These are phyloP conservation scores for Phoma sp. DNA, from an alignment of 2,329 filamentous ascomycete species.

Conservation along the genomic window DNA sequence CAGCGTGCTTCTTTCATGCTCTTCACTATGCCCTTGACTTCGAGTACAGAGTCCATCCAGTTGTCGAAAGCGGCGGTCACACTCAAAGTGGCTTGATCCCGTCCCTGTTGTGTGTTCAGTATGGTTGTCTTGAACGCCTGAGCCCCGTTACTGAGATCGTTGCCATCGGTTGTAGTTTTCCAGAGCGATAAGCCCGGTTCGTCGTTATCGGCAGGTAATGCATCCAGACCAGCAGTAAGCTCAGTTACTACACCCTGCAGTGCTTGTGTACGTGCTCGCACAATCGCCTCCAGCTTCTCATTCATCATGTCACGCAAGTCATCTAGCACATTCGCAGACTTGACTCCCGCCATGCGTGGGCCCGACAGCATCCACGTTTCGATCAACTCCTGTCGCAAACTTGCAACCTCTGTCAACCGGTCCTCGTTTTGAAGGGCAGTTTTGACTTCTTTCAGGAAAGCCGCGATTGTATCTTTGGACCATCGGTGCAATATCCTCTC, in stretches of 20 bases:
- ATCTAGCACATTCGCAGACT: conserved; percentile 73
- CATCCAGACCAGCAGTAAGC: conserved; percentile 66
- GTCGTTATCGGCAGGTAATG: conserved; percentile 45
- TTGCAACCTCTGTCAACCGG: conserved; percentile 73
- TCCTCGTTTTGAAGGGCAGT: conserved; percentile 65
- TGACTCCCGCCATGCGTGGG: conserved; percentile 69
- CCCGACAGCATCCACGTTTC: conserved; percentile 78
- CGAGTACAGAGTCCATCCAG: conserved; percentile 78
- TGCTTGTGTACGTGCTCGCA: conserved; percentile 69
- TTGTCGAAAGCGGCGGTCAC: conserved; percentile 70
- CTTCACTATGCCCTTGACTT: conserved; percentile 68
- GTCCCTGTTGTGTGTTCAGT: conserved; percentile 73
- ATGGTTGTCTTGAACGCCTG: conserved; percentile 73
- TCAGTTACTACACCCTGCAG: conserved; percentile 71
- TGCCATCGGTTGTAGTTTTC: conserved; percentile 69
- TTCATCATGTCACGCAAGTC: conserved; percentile 74
- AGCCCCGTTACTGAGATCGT: conserved; percentile 71
- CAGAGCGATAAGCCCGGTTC: conserved; percentile 68
- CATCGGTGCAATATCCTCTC: conserved; percentile 51
- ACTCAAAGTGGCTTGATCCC: conserved; percentile 69
- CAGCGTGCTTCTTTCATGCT: conserved; percentile 73
- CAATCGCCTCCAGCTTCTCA: conserved; percentile 67
- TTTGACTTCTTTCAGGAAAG: conserved; percentile 65
- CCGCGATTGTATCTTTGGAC: conserved; percentile 49
- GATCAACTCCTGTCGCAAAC: conserved; percentile 73